Percentiles rank a stretch among this genome's conserved stretches.
Evolutionary conservation across 257 asterid genomes (phyloP).

Genomic region (Forsythia viridissima): DNA sequence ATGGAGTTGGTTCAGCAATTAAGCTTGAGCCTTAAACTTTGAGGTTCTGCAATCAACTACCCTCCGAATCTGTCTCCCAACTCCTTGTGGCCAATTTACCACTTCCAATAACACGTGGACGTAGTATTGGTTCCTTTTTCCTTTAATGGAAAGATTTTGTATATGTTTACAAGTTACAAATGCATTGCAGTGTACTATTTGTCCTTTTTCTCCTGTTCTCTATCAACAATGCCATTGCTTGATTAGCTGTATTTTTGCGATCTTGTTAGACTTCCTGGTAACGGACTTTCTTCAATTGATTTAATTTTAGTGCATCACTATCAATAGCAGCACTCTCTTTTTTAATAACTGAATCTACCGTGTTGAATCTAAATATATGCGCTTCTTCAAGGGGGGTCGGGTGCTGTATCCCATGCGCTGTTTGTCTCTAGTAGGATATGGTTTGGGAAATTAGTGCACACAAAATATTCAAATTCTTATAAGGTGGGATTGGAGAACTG

Average conservation of each 20-base stretch:
- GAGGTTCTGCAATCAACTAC: neutral
- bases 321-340: neutral
- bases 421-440: constrained; percentile 2
- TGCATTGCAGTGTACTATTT: neutral
- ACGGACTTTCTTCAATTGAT: neutral
- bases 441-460: neutral
- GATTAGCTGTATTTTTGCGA: neutral
- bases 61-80: neutral
- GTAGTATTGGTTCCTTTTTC: neutral
- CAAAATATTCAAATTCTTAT: neutral
- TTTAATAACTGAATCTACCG: neutral
- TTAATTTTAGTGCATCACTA: neutral
- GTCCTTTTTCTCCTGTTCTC: neutral
- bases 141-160: neutral
- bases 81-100: neutral
- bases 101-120: neutral
- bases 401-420: constrained; percentile 3
- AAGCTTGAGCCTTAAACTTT: neutral
- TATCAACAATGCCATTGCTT: neutral
- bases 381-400: constrained; percentile 3
- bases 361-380: constrained; percentile 15
- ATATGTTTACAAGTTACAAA: neutral
- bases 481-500: neutral
- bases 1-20: neutral
- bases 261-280: neutral